Percentiles rank a stretch among this genome's conserved stretches.
phyloP scores from a whole-genome alignment of 768 basidiomycete species.

The Nevesoporus exiguus region DNA sequence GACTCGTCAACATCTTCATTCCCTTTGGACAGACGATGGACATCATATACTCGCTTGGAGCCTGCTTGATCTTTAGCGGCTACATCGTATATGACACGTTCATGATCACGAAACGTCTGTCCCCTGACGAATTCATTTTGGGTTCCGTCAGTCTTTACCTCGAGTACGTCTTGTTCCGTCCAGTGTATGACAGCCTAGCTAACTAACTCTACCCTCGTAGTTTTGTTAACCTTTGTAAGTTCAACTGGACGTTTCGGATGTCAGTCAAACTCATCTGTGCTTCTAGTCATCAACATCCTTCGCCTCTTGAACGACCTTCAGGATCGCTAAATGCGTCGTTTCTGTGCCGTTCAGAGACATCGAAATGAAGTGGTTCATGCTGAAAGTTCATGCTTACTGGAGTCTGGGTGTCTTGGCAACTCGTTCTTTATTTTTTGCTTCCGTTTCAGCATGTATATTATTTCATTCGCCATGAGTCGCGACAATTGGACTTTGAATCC shows the following conservation, averaged over 20 bases:
- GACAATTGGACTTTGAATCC: slow-evolving; percentile 8
- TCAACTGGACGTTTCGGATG: neutral
- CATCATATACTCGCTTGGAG: slow-evolving; percentile 73
- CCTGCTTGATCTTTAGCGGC: slow-evolving; percentile 81
- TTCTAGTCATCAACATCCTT: slow-evolving; percentile 76
- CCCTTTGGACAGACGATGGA: slow-evolving; percentile 84
- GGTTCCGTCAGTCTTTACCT: slow-evolving; percentile 92
- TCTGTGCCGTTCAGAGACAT: neutral
- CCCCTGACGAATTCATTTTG: slow-evolving; percentile 92
- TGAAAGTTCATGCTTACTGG: neutral
- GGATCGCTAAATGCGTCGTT: slow-evolving; percentile 33
- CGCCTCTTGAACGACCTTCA: slow-evolving; percentile 66
- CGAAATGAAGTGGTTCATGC: neutral
- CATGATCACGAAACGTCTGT: slow-evolving; percentile 80
- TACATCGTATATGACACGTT: slow-evolving; percentile 93
- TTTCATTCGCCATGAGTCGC: slow-evolving; percentile 3
- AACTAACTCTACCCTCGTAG: slow-evolving; percentile 36
- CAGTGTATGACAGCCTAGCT: slow-evolving; percentile 1
- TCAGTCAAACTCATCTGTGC: neutral
- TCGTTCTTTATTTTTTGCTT: slow-evolving; percentile 5
- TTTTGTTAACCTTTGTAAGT: slow-evolving; percentile 84
- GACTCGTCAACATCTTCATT: slow-evolving; percentile 79
- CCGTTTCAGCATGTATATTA: slow-evolving; percentile 22
- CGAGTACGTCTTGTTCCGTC: slow-evolving; percentile 53
- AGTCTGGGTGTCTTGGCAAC: neutral